Evolutionary conservation across 345 rosid genomes (phyloP), one percentile per base, ranked within the genome.

Genomic region (Corchorus olitorius): DNA sequence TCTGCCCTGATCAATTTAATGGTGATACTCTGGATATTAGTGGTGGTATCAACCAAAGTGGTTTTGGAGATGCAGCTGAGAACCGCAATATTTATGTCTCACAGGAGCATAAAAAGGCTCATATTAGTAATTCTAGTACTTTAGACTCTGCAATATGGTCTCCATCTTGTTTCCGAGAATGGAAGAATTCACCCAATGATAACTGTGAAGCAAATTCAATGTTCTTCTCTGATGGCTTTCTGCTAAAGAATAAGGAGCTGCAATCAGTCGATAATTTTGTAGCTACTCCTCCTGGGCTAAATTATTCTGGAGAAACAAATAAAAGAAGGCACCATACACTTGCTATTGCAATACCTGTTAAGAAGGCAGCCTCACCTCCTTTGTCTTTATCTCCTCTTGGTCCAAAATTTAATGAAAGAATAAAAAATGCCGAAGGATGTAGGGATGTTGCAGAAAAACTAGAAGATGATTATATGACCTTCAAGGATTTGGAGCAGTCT

Each of bases 301-400:
- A 81, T 76, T 58, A 53, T 85, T 53, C 72, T 60, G 75, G 55
- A 33, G 83, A 82, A 76, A 43, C 78, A 63, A 82, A 73, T 65
- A 79, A 60, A 49, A 65, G 56, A 71, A 79, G 81, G 77, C 72
- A 72, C 61, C 79, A 52, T 54, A 80, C 82, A 74, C 65, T 64
- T 34, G 80, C 85, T 69, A 83, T 87, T 75, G 48, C 86, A 5
- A 74, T 81, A 73, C 78, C 89, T 66, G 76, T 82, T 37, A 67
- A 86, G 70, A 86, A 84, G 76, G 60, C 77, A 14, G 52, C 67
- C 54, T 82, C 88, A 48, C 73, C 90, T 77, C 80, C 89, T 39
- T 76, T 86, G 78, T 91, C 92, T 27, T 73, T 86, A 79, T 91
- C 94, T 73, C 94, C 94, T 34, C 89, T 91, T 4, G 94, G 94